Base-by-base conservation (phyloP, 768 basidiomycete genomes). In the Agaricus bisporus region DNA sequence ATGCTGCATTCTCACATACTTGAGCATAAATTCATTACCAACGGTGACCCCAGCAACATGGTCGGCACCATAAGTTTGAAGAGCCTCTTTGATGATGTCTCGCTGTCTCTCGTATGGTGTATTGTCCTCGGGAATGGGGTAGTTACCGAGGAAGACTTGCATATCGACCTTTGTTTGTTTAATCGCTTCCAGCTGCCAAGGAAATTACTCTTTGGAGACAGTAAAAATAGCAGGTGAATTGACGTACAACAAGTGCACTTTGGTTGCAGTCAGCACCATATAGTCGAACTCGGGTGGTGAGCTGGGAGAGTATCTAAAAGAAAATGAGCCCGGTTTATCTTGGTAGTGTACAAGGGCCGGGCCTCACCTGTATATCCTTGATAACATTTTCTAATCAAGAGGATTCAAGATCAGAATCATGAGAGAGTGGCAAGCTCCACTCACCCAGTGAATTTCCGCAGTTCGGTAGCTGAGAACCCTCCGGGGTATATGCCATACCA, bases 251-350 rank as follows among this genome's bases (percentile, higher is more conserved):
- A 37, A 89, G 78, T 1, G 82, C 85, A 0, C 85, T 80, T 63
- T 88, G 86, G 66, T 91, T 91, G 64, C 89, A 92, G 68, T 91
- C 90, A 15, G 89, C 80, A 17, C 92, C 91, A 64, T 95, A 95
- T 48, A 94, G 74, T 60, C 88, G 88, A 55, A 91, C 70, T 28
- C 81, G 82, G 65, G 74, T 76, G 1, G 93, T 95, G 17, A 95
- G 69, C 70, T 95, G 93, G 32, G 92, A 93, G 57, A 95, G 66
- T 38, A 91, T 72, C 86, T 91, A 58, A 10, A 53, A 32, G 37
- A 55, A 14, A 28, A 26, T 45, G 18, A 41, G 11, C 26, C 15
- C 36, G 29, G 44, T 59, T 61, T 57, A 66, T 26, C 45, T 38
- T 46, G 1, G 48, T 6, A 48, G 18, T 20, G 12, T n/a, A 28